A percentile compares a stretch with the other conserved stretches of the same genome.
Evolutionary conservation across 148 eudicot genomes (phyloP).

Genomic region (Euryodendron excelsum): DNA sequence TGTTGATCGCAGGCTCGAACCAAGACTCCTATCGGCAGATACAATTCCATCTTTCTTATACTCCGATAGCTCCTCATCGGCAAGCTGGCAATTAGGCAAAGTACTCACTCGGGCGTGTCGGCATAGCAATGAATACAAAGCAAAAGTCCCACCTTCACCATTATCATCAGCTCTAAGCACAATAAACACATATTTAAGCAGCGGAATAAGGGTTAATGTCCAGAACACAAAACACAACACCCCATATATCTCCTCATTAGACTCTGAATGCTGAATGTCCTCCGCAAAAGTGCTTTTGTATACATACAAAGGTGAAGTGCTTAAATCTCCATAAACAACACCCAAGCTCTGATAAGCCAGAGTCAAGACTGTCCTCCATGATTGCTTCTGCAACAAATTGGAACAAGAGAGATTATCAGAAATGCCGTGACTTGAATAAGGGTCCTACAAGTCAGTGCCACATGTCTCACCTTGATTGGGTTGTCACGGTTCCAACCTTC

Average conservation of each 20-base stretch:
- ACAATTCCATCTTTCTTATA: slow-evolving; percentile 44
- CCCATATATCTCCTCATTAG: slow-evolving; percentile 72
- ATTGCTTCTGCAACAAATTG: slow-evolving; percentile 46
- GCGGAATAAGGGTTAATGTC: slow-evolving; percentile 69
- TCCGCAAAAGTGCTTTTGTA: slow-evolving; percentile 78
- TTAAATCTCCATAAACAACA: slow-evolving; percentile 78
- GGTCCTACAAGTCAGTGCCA: neutral
- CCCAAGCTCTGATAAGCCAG: slow-evolving; percentile 79
- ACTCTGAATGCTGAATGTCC: slow-evolving; percentile 67
- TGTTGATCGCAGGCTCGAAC: slow-evolving; percentile 42
- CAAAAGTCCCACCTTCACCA: slow-evolving; percentile 89
- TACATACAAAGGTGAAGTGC: slow-evolving; percentile 75
- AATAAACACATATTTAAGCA: slow-evolving; percentile 68
- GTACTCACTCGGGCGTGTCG: slow-evolving; percentile 63
- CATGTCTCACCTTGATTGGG: slow-evolving; percentile 44
- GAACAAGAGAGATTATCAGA: neutral
- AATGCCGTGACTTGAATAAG: neutral
- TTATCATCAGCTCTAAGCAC: slow-evolving; percentile 78
- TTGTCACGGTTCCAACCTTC: slow-evolving; percentile 34
- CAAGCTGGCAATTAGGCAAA: slow-evolving; percentile 66
- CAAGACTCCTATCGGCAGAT: slow-evolving; percentile 24
- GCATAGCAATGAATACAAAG: slow-evolving; percentile 66
- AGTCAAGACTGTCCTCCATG: slow-evolving; percentile 61
- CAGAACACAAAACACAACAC: slow-evolving; percentile 66
- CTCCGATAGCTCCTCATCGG: slow-evolving; percentile 64